Evolutionary conservation across 2,329 filamentous ascomycete genomes (phyloP), one percentile per base, ranked within the genome.

Genomic region (Chlorencoelia australis): DNA sequence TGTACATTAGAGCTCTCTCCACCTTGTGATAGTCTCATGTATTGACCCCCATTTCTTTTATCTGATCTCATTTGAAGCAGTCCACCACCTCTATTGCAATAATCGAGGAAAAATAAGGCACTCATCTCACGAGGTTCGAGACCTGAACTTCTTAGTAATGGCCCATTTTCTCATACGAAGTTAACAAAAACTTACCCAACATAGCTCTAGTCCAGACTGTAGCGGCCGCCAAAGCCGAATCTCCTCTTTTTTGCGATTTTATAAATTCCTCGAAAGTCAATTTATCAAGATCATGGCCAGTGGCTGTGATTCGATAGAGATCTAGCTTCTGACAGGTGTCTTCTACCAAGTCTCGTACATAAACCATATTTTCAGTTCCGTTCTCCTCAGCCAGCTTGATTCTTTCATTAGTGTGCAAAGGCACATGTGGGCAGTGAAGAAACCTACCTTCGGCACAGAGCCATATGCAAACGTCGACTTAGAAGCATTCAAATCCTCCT

Each of bases 81-180:
- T 0, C 73, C 71, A 4, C 64, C 64, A 3, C 67, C 67, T 4
- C 60, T 62, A 45, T 64, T 67, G 59, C 67, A 68, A 54, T 75
- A 73, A 47, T 71, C 59, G 14, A 76, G 56, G 46, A 75, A 72
- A 48, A 57, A 75, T 1, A 71, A 47, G 0, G 71, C 69, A 4
- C 62, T 66, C 3, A 72, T 46, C 11, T 75, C 68, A 2, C 38
- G 39, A 0, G 69, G 62, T 20, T 72, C 66, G 1, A n/a, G n/a
- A n/a, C n/a, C n/a, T n/a, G n/a, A n/a, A n/a, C n/a, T n/a, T n/a
- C n/a, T n/a, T n/a, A n/a, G n/a, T n/a, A n/a, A n/a, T n/a, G n/a
- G n/a, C n/a, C n/a, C n/a, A n/a, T n/a, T n/a, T n/a, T n/a, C n/a
- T n/a, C n/a, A n/a, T n/a, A n/a, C n/a, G n/a, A n/a, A n/a, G n/a